Evolutionary conservation across 371 early-diverging fungal species (phyloP), one percentile per base, ranked within the genome.

Genomic region (Zopfochytrium polystomum): DNA sequence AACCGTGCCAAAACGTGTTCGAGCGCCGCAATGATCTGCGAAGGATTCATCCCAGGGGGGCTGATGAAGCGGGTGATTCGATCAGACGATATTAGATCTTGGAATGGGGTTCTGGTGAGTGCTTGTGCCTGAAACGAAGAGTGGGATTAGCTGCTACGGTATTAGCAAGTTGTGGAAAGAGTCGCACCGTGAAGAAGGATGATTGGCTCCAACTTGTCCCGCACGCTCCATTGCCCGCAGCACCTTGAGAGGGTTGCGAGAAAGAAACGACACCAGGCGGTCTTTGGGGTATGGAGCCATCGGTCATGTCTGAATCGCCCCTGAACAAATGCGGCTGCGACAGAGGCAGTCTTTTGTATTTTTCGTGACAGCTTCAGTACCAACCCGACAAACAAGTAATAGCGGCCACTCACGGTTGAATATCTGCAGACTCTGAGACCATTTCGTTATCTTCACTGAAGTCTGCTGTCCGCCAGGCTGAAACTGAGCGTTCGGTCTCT

Each of bases 11-110:
- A 45, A 30, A 52, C 25, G 2, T 27, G n/a, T 7, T 54, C 71
- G 22, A 80, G 48, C 1, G 72, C 61, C 2, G 65, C 69, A 22
- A 72, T 65, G 45, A 81, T 74, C 26, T 27, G 62, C 22, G 56
- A 48, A 1, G 74, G 63, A n/a, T n/a, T n/a, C n/a, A n/a, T n/a
- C 0, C 58, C 48, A 15, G 53, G 52, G 18, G 56, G 47, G 18
- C 77, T 73, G 38, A 67, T 81, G 74, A 85, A 85, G 6, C 85
- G 74, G 2, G 82, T 83, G 53, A 82, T 60, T 1, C 75, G 71
- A 23, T 72, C 70, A 5, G 78, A 80, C 2, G 76, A 79, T 47
- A 80, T 76, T 2, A 81, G 68, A 23, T 81, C 78, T 52, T 71
- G 30, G 67, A 80, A 73, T 4, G 46, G 55, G 32, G 69, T 52